A percentile compares a stretch with the other conserved stretches of the same genome.
These are phyloP conservation scores for Triticum timopheevii DNA, from an alignment of 176 grass and related monocot genomes.

Conservation along the genomic window DNA sequence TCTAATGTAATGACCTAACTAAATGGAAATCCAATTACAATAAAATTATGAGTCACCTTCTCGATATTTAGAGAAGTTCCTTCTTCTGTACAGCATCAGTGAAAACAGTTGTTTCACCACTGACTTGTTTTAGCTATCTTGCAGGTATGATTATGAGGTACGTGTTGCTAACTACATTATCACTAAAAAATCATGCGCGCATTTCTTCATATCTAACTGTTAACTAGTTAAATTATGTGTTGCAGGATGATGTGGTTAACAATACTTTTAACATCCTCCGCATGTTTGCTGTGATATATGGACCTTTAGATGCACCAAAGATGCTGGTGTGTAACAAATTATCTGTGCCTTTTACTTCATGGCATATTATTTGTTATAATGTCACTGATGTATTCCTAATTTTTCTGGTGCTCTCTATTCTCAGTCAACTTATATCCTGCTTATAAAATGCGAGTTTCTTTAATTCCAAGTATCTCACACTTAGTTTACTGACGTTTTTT, in stretches of 20 bases:
- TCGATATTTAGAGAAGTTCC: not conserved
- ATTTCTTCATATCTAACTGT: slow-evolving; percentile 19
- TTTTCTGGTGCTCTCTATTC: not conserved
- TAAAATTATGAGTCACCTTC: not conserved
- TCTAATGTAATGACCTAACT: not conserved
- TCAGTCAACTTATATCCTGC: not conserved
- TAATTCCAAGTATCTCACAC: not conserved
- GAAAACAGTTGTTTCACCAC: not conserved
- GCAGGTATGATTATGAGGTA: slow-evolving; percentile 99
- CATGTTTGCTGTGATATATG: slow-evolving; percentile 88
- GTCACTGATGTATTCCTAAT: slow-evolving; percentile 1
- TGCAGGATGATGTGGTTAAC: slow-evolving; percentile 79
- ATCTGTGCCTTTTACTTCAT: slow-evolving; percentile 8
- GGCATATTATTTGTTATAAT: slow-evolving; percentile 13
- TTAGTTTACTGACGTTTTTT: not conserved
- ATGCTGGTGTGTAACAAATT: slow-evolving; percentile 66
- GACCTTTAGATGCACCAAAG: slow-evolving; percentile 71
- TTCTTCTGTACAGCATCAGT: not conserved
- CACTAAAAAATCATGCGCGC: not conserved
- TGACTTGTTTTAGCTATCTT: slow-evolving; percentile 39
- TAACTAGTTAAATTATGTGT: slow-evolving; percentile 26
- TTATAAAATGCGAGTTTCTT: slow-evolving; percentile 11
- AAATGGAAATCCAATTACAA: not conserved
- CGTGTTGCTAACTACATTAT: slow-evolving; percentile 33
- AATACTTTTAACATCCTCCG: slow-evolving; percentile 82